Base-by-base conservation (phyloP, 2,329 filamentous ascomycete species). In the Sporothrix pallida region DNA sequence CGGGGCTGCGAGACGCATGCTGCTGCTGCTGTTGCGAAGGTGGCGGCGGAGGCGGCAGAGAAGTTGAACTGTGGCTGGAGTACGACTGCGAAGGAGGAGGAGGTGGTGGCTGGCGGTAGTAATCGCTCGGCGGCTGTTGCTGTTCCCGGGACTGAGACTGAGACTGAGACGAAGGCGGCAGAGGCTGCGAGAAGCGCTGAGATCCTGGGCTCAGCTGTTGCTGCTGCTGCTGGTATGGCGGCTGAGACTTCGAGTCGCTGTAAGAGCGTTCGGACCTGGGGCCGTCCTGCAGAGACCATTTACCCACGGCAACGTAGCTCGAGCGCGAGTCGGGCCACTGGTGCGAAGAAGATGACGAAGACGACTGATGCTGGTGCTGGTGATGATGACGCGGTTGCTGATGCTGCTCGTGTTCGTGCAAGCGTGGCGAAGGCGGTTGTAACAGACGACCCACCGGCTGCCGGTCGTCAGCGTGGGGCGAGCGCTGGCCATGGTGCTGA, bases 321-420 rank as follows among this genome's bases (percentile, higher is more conserved):
- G 74, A 69, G 20, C 71, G 71, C 5, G 73, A 15, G 50, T 73
- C 73, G 1, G 73, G 44, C 71, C 75, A 71, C 26, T 54, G 70
- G 23, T 52, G 72, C 13, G 69, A 58, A 8, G 65, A 58, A 8
- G 58, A n/a, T 3, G 58, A 56, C 44, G 31, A 37, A 5, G 65
- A 26, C 1, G 48, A 42, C 8, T 71, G 67, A 10, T 42, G 46
- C 17, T 26, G 23, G 54, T 46, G 31, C 9, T 48, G 72, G 1
- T 68, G 70, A 2, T 37, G 71, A 6, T 69, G 58, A 52, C 56
- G 73, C 23, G 23, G 23, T 26, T 26, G 23, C 23, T 70, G 68
- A 2, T 70, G 62, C 23, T 60, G 52, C 15, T 71, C 52, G 44
- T 52, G 48, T 8, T 74, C 68, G 68, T 73, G 71, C 15, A 46